Conservation (phyloP, 2,329 filamentous ascomycete genomes). For the Microcera coccophila region DNA sequence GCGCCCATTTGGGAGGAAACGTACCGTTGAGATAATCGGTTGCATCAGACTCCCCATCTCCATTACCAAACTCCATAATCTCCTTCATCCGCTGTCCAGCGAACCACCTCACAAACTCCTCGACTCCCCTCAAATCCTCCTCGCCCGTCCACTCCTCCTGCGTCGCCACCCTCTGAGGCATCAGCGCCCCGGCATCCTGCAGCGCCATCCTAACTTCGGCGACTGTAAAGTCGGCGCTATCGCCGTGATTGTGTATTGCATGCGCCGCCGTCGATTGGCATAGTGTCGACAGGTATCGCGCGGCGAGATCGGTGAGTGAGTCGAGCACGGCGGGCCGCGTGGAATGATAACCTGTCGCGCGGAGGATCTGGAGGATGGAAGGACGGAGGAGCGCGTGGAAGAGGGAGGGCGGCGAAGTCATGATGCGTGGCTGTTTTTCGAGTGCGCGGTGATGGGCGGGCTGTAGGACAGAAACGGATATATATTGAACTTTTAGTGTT, state of each 20-base stretch:
- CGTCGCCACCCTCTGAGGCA: constrained; percentile 61
- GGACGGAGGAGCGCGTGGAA: constrained; percentile 79
- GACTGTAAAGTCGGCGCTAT: constrained; percentile 47
- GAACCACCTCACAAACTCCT: constrained; percentile 77
- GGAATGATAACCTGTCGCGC: constrained; percentile 83
- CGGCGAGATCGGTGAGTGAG: constrained; percentile 80
- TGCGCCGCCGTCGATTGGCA: constrained; percentile 69
- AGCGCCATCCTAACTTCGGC: constrained; percentile 83
- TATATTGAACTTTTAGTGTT: no score
- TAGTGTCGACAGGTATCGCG: constrained; percentile 73
- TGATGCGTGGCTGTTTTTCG: constrained; percentile 27
- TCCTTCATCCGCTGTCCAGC: constrained; percentile 69
- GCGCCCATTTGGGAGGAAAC: constrained; percentile 18
- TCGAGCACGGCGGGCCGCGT: constrained; percentile 80
- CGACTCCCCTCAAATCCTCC: constrained; percentile 76
- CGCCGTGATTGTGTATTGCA: constrained; percentile 63
- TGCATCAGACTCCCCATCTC: constrained; percentile 60
- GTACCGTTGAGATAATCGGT: constrained; percentile 67
- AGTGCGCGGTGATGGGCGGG: no score
- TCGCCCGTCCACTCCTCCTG: constrained; percentile 66
- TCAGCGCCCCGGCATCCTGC: constrained; percentile 71
- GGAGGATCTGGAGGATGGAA: constrained; percentile 83
- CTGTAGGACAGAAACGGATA: no score
- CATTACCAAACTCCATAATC: constrained; percentile 74
- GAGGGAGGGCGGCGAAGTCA: constrained; percentile 47